These are phyloP conservation scores for Anthracocystis setariae DNA, from an alignment of 1,284 basidiomycete genomes.

Conservation along the genomic window DNA sequence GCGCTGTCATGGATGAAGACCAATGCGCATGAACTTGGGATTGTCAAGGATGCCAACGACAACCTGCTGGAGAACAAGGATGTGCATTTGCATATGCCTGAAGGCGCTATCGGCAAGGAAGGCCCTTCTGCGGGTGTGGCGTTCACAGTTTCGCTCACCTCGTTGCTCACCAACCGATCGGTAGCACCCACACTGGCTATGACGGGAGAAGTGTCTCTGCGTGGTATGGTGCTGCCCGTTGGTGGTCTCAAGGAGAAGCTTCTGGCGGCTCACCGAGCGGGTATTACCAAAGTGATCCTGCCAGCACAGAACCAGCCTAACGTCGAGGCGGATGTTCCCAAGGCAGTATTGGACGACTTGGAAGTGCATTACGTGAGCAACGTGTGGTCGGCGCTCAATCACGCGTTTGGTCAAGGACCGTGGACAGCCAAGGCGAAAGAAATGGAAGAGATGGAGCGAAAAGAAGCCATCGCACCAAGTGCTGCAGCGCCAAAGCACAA, in stretches of 20 bases:
- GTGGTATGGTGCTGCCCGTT: slow-evolving; percentile 66
- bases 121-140: slow-evolving; percentile 96
- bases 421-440: slow-evolving; percentile 60
- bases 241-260: slow-evolving; percentile 67
- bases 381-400: slow-evolving; percentile 64
- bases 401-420: slow-evolving; percentile 65
- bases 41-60: slow-evolving; percentile 75
- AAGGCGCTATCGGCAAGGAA: slow-evolving; percentile 94
- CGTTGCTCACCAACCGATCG: slow-evolving; percentile 73
- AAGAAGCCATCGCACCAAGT: slow-evolving; percentile 16
- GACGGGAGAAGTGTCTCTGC: slow-evolving; percentile 66
- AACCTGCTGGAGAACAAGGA: slow-evolving; percentile 79
- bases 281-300: slow-evolving; percentile 62
- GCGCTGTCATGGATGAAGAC: slow-evolving; percentile 91
- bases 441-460: slow-evolving; percentile 51
- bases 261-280: slow-evolving; percentile 64
- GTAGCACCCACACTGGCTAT: slow-evolving; percentile 64
- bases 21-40: slow-evolving; percentile 86
- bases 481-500: slow-evolving; percentile 19
- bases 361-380: slow-evolving; percentile 67
- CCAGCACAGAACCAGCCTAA: slow-evolving; percentile 66
- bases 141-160: slow-evolving; percentile 88
- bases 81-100: slow-evolving; percentile 67
- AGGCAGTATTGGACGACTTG: slow-evolving; percentile 61
- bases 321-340: slow-evolving; percentile 66